These are phyloP conservation scores for Leccinum longicurvipes DNA, from an alignment of 768 basidiomycete species.

Conservation along the genomic window DNA sequence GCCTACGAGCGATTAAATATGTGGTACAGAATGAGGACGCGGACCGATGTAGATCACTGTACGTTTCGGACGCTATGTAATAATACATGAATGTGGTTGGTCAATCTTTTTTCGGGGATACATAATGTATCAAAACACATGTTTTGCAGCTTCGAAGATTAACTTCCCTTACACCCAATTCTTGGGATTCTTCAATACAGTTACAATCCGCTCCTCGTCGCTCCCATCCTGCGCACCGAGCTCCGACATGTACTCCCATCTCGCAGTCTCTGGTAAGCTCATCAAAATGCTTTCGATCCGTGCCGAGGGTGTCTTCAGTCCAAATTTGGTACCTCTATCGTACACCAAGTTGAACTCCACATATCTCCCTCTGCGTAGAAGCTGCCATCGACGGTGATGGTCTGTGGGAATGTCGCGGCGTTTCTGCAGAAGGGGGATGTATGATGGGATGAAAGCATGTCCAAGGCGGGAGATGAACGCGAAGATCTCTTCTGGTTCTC, in stretches of 20 bases:
- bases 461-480: constrained; percentile 68
- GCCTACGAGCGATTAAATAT: constrained; percentile 6
- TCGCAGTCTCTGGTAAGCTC: constrained; percentile 82
- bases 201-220: constrained; percentile 62
- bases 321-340: constrained; percentile 87
- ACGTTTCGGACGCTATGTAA: background rate
- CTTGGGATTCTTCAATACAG: constrained; percentile 57
- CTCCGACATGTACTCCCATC: constrained; percentile 88
- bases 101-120: background rate
- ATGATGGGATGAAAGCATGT: constrained; percentile 83
- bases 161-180: constrained; percentile 50
- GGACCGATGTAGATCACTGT: background rate
- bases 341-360: constrained; percentile 93
- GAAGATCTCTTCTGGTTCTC: constrained; percentile 69
- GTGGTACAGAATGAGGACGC: background rate
- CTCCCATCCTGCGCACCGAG: constrained; percentile 60
- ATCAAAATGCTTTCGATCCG: constrained; percentile 88
- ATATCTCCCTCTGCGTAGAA: constrained; percentile 85
- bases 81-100: background rate
- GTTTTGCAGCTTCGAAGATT: too few relatives aligned
- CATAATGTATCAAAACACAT: too few relatives aligned
- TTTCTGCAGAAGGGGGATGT: constrained; percentile 76
- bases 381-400: constrained; percentile 84
- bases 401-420: constrained; percentile 61
- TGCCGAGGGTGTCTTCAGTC: constrained; percentile 78